These are phyloP conservation scores for Diaporthe amygdali DNA, from an alignment of 2,329 filamentous ascomycete species.

Conservation along the genomic window DNA sequence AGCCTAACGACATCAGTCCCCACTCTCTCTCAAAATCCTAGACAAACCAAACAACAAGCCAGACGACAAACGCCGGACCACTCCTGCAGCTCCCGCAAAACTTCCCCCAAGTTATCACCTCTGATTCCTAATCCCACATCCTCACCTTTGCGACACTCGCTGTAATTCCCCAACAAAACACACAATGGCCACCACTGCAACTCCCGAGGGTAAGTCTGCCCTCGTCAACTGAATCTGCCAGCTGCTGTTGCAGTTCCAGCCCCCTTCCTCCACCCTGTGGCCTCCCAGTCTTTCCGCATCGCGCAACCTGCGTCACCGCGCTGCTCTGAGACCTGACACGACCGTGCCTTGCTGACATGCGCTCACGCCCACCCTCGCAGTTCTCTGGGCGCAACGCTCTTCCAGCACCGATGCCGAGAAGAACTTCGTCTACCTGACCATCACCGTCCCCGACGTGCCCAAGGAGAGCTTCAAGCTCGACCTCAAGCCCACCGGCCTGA, in stretches of 20 bases:
- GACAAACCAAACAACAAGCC: conserved; percentile 10
- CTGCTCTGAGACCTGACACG: background rate
- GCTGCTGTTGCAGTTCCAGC: background rate
- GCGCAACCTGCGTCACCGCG: background rate
- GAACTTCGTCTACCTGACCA: conserved; percentile 95
- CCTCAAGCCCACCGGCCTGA: conserved; percentile 76
- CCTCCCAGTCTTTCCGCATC: background rate
- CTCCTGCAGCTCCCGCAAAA: conserved; percentile 18
- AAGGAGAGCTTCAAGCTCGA: conserved; percentile 80
- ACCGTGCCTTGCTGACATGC: background rate
- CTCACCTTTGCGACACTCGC: background rate
- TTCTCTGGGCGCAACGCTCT: conserved; percentile 98
- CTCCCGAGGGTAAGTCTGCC: conserved; percentile 45
- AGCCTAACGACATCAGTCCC: conserved; percentile 16
- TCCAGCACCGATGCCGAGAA: conserved; percentile 78
- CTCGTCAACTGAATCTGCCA: background rate
- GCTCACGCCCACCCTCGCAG: conserved; percentile 50
- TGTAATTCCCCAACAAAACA: conserved; percentile 9
- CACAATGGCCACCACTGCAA: conserved; percentile 36
- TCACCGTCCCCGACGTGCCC: conserved; percentile 85
- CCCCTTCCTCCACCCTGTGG: background rate
- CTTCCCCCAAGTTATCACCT: background rate
- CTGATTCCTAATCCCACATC: background rate
- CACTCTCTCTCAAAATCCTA: conserved; percentile 23
- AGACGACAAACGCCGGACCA: conserved; percentile 4